Conservation (phyloP, 1,284 basidiomycete genomes). For the Mycena sp. region DNA sequence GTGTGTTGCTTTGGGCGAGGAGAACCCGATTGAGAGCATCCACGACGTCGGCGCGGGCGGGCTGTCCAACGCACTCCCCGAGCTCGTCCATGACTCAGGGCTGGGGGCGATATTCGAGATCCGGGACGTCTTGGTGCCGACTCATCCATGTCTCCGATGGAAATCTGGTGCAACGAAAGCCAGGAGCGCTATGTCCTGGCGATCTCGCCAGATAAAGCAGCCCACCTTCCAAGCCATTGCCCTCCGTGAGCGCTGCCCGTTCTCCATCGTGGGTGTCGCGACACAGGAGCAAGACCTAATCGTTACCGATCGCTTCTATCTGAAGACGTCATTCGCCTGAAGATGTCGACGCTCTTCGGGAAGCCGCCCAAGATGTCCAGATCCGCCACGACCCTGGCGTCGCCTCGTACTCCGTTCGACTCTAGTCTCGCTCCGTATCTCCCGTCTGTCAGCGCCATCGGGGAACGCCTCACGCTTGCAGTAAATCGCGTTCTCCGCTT, state of each 20-base stretch:
- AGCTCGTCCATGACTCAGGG: constrained; percentile 94
- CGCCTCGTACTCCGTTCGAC: constrained; percentile 74
- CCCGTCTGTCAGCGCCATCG: constrained; percentile 47
- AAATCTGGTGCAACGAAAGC: constrained; percentile 99
- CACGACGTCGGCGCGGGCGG: constrained; percentile 99
- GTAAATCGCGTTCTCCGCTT: constrained; percentile 88
- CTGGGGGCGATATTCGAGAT: constrained; percentile 96
- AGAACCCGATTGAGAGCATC: constrained; percentile 93
- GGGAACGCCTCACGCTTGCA: constrained; percentile 63
- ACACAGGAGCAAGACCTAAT: constrained; percentile 86
- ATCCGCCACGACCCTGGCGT: constrained; percentile 65
- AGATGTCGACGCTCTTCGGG: constrained; percentile 97
- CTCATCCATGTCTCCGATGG: constrained; percentile 96
- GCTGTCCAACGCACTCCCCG: constrained; percentile 95
- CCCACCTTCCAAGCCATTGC: constrained; percentile 83
- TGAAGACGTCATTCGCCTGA: constrained; percentile 86
- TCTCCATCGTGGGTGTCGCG: constrained; percentile 90
- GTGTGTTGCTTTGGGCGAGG: constrained; percentile 74
- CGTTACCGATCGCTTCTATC: constrained; percentile 89
- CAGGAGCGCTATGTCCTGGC: constrained; percentile 99
- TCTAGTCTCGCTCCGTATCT: constrained; percentile 75
- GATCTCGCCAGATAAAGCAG: constrained; percentile 67
- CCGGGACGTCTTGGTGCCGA: constrained; percentile 92
- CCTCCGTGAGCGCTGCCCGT: constrained; percentile 91
- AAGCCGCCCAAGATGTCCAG: constrained; percentile 96